Conservation (phyloP, 805 yeast species). For the Cyberlindnera sargentensis region DNA sequence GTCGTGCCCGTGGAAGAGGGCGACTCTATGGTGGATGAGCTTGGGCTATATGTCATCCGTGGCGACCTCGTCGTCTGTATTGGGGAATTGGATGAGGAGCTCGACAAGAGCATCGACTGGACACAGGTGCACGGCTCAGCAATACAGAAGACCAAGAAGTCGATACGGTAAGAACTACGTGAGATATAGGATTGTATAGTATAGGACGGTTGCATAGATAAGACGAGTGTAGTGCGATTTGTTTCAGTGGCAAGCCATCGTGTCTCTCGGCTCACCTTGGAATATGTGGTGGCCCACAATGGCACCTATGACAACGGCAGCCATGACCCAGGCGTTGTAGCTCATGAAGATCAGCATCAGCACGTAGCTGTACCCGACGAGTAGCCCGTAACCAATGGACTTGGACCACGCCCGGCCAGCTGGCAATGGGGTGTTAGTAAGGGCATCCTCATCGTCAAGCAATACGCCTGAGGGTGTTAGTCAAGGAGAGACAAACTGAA, state of each 20-base stretch:
- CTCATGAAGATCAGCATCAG: constrained; percentile 83
- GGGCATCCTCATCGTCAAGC: not conserved
- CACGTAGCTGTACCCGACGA: constrained; percentile 63
- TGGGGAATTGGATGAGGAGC: constrained; percentile 42
- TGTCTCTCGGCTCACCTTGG: constrained; percentile 29
- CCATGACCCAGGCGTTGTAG: constrained; percentile 79
- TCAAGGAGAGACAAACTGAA: not conserved
- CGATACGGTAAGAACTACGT: constrained; percentile 12
- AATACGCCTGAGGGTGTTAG: constrained; percentile 1
- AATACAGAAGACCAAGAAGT: constrained; percentile 19
- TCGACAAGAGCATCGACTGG: constrained; percentile 33
- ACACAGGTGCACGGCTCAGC: constrained; percentile 20
- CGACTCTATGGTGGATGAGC: constrained; percentile 21
- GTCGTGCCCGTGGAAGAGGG: constrained; percentile 29
- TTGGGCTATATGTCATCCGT: constrained; percentile 48
- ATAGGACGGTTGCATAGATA: not conserved
- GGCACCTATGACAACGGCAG: constrained; percentile 68
- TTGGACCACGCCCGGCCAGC: constrained; percentile 21
- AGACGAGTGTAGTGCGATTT: not conserved
- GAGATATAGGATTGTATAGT: not conserved
- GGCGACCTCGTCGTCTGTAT: constrained; percentile 54
- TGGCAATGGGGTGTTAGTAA: constrained; percentile 3
- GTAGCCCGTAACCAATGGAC: constrained; percentile 49
- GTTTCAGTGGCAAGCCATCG: constrained; percentile 23
- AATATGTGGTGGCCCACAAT: constrained; percentile 59